phyloP scores from a whole-genome alignment of 805 yeast genomes.

The Yarrowia sp. region DNA sequence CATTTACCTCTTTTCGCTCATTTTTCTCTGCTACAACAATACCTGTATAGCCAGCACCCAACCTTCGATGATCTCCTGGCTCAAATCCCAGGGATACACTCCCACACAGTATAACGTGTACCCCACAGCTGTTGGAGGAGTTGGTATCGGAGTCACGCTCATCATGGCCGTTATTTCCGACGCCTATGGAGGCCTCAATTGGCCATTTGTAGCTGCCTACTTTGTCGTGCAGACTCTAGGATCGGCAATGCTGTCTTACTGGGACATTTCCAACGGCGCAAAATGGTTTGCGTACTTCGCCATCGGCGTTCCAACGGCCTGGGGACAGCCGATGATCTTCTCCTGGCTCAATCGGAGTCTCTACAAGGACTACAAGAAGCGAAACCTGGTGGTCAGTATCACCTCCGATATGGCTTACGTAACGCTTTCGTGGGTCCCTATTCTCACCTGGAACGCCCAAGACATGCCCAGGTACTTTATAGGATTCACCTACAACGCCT shows the following conservation, averaged over 20 bases:
- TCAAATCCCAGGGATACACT: conserved; percentile 3
- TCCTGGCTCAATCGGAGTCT: conserved; percentile 12
- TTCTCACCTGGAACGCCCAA: conserved; percentile 15
- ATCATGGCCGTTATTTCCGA: conserved; percentile 14
- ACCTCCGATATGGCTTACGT: conserved; percentile 10
- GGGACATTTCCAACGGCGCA: conserved; percentile 8
- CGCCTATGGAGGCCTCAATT: conserved; percentile 12
- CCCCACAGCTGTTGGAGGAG: conserved; percentile 2
- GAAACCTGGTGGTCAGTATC: conserved; percentile 4
- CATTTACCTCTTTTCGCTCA: conserved; percentile 6
- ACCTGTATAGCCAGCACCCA: not conserved
- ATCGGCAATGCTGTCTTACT: conserved; percentile 55
- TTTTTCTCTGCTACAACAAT: conserved; percentile 13
- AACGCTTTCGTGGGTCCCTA: not conserved
- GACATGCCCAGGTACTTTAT: conserved; percentile 16
- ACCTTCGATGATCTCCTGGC: conserved; percentile 21
- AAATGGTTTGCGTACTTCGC: conserved; percentile 25
- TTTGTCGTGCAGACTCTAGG: conserved; percentile 42
- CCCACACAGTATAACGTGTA: conserved; percentile 7
- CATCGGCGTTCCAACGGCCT: conserved; percentile 18
- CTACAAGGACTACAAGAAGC: not conserved
- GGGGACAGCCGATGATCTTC: conserved; percentile 28
- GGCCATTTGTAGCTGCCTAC: conserved; percentile 11
- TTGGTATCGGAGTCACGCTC: not conserved
- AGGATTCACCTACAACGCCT: conserved; percentile 15